A percentile compares a stretch with the other conserved stretches of the same genome.
Conservation (phyloP, 768 basidiomycete genomes). For the Mycena amicta region DNA sequence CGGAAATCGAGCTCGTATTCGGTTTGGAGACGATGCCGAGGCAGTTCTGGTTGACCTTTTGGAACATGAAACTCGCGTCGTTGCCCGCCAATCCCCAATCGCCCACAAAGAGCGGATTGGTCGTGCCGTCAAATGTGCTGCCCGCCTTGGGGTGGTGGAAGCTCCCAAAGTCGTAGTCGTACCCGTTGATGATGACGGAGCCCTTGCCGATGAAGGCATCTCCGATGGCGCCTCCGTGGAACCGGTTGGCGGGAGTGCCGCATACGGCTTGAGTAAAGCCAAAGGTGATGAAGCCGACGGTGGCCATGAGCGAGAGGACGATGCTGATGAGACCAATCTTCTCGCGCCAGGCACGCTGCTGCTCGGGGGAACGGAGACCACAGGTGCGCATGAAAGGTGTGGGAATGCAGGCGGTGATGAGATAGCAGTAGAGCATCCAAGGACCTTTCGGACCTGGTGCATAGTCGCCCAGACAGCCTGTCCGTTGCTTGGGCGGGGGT, state of each 20-base stretch:
- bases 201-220: conserved; percentile 69
- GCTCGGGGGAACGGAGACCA: conserved; percentile 88
- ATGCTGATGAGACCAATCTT: conserved; percentile 92
- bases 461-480: conserved; percentile 69
- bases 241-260: conserved; percentile 82
- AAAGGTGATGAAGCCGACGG: conserved; percentile 97
- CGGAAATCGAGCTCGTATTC: conserved; percentile 66
- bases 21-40: conserved; percentile 69
- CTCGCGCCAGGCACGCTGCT: conserved; percentile 96
- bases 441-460: conserved; percentile 87
- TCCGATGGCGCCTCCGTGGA: conserved; percentile 76
- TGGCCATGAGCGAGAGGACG: conserved; percentile 83
- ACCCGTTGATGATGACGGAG: conserved; percentile 93
- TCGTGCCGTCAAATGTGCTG: conserved; percentile 69
- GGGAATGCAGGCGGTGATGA: conserved; percentile 86
- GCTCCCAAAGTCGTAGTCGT: conserved; percentile 86
- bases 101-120: conserved; percentile 82
- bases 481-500: conserved; percentile 34
- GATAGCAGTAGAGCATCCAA: conserved; percentile 94
- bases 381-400: conserved; percentile 72
- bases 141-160: conserved; percentile 83
- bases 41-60: conserved; percentile 87
- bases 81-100: conserved; percentile 80
- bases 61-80: conserved; percentile 94
- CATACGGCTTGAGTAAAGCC: conserved; percentile 96